Evolutionary conservation across 23 red algal genomes (phyloP), one percentile per base, ranked within the genome.

Genomic region (Gracilaria vermiculophylla): DNA sequence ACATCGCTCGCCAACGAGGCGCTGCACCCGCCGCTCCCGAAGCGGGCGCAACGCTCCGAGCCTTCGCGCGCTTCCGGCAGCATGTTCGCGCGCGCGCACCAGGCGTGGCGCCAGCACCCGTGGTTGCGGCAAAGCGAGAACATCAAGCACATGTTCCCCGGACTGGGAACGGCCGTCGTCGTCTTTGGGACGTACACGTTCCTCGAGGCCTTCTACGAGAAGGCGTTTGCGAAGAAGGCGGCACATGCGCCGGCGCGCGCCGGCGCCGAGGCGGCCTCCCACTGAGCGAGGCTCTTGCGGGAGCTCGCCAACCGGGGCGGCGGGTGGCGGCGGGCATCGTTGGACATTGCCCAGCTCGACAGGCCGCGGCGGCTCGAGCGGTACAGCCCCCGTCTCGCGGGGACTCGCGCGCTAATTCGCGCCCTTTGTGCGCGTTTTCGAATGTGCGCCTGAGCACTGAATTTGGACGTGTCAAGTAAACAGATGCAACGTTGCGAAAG

Each of bases 181-280:
- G 78, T 89, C 29, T 89, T 77, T 56, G 72, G 85, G 27, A 78
- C 55, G 2, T 89, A 89, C 53, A 64, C 69, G 17, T 89, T 89
- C 54, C 66, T 50, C 67, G 85, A 89, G 72, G 85, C 85, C 5
- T 89, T 89, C 17, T 89, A 89, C 81, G 61, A 86, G 35, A 60
- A 64, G 54, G 78, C 78, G 9, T 82, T 82, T 57, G 78, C 78
- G 24, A 82, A 42, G 16, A 82, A 82, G 5, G 31, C 50, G 21
- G 28, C 78, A 7, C 78, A 82, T 25, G 78, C 53, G 33, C 78
- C 78, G 3, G 78, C 78, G 37, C 78, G 40, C 17, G 7, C 78
- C 4, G 48, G 47, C 19, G 15, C 67, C 3, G 35, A 51, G 10
- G 78, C 55, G 14, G 51, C n/a, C n/a, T n/a, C n/a, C n/a, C n/a